Evolutionary conservation across 2,329 filamentous ascomycete genomes (phyloP).

Genomic region (Byssoonygena ceratinophila): DNA sequence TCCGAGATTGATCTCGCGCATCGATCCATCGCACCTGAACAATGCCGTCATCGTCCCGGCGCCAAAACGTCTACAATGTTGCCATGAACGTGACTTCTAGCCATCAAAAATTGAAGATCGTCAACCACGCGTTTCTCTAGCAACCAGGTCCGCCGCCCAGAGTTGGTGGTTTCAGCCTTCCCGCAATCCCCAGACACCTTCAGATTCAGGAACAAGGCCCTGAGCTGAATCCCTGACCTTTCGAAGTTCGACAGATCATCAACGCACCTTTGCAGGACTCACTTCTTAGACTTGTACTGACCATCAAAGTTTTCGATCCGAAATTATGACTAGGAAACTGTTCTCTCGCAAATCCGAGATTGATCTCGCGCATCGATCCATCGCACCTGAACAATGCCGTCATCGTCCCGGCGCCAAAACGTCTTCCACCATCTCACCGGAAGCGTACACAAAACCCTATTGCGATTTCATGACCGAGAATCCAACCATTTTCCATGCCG

Average conservation of each 20-base stretch:
- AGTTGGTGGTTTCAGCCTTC: not conserved
- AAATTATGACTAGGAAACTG: slow-evolving; percentile 5
- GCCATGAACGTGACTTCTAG: too few species aligned
- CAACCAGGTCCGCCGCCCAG: not conserved
- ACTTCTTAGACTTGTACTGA: too few species aligned
- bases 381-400: not conserved
- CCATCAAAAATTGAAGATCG: too few species aligned
- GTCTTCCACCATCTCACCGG: slow-evolving; percentile 25
- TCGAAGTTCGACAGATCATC: too few species aligned
- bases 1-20: not conserved
- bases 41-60: too few species aligned
- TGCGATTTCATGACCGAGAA: slow-evolving; percentile 79
- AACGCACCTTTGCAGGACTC: too few species aligned
- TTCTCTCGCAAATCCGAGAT: slow-evolving; percentile 1
- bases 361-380: not conserved
- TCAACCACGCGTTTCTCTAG: not conserved
- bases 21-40: not conserved
- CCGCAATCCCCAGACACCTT: not conserved
- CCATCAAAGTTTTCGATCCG: not conserved
- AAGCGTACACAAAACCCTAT: slow-evolving; percentile 71
- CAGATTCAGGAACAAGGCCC: not conserved
- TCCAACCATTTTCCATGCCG: slow-evolving; percentile 86
- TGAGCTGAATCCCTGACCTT: too few species aligned
- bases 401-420: not conserved
- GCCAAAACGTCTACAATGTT: not conserved